These are phyloP conservation scores for Boletus albobrunnescens DNA, from an alignment of 1,284 basidiomycete genomes.

Conservation along the genomic window DNA sequence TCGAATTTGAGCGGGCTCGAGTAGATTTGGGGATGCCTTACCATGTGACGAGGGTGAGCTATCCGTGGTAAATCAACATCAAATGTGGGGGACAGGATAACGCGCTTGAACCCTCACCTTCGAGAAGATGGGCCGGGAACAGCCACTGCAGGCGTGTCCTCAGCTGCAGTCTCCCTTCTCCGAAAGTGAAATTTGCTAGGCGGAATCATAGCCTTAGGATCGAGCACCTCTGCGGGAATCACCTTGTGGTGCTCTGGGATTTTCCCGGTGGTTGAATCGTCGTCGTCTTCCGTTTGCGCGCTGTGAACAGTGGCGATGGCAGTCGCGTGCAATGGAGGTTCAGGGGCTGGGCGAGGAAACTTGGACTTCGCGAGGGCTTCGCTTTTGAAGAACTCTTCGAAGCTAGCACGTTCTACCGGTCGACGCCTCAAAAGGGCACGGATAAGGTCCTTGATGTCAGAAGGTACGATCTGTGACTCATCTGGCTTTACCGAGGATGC, in stretches of 20 bases:
- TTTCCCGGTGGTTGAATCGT: conserved; percentile 22
- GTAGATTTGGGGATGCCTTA: conserved; percentile 14
- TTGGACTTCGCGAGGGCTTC: conserved; percentile 80
- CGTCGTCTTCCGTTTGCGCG: conserved; percentile 30
- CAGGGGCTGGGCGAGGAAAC: conserved; percentile 50
- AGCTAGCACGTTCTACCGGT: conserved; percentile 82
- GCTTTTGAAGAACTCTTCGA: conserved; percentile 89
- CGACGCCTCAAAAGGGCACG: conserved; percentile 78
- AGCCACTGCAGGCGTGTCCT: conserved; percentile 7
- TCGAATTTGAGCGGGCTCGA: conserved; percentile 13
- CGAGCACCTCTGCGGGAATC: conserved; percentile 71
- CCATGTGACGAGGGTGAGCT: conserved; percentile 19
- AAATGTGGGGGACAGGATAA: background rate
- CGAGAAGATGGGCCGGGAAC: conserved; percentile 11
- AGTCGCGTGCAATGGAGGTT: conserved; percentile 16
- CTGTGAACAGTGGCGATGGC: conserved; percentile 14
- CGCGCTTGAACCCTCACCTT: conserved; percentile 16
- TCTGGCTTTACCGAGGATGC: conserved; percentile 27
- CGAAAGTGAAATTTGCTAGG: conserved; percentile 74
- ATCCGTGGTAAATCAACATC: background rate
- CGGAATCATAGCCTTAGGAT: conserved; percentile 73
- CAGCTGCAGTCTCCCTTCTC: conserved; percentile 27
- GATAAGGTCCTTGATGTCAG: conserved; percentile 88
- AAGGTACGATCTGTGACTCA: conserved; percentile 58
- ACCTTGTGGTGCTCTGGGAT: conserved; percentile 64